Base-by-base conservation (phyloP, 345 rosid species). In the Odontarrhena argentea region DNA sequence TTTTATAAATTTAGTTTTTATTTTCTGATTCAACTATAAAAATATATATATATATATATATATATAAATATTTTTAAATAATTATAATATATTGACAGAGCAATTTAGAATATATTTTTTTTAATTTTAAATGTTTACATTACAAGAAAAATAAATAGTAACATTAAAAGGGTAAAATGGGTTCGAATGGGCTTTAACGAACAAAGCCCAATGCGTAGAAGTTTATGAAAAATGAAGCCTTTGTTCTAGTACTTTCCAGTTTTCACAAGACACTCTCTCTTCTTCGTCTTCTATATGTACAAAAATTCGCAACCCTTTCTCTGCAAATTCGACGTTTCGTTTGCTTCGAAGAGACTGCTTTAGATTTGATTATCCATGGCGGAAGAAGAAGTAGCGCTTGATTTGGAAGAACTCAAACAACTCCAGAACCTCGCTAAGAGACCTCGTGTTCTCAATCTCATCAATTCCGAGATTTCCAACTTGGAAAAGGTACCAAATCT, bases 401-500 rank as follows among this genome's bases (percentile, higher is more conserved):
- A 91, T 76, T 77, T 94, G 81, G 86, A 76, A 43, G 99, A 94
- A 80, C 87, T 94, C 0, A 86, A 55, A 68, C 84, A 87, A 11
- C 80, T 94, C 11, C 89, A 83, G 56, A 82, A 68, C 79, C 44
- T 86, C 47, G 92, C 95, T 9, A 91, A 94, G 78, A 81, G 97
- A 47, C 96, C 92, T 54, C 83, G 87, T 3, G 78, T 85, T 43
- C 68, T 85, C 49, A 82, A 81, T 63, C 76, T 94, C 51, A 78
- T 94, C 62, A 56, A 78, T 43, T 76, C 95, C 26, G 87, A 90
- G 78, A 88, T 91, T 63, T 48, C 48, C 35, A 81, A 66, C 70
- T 65, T 94, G 77, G 96, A 88, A 65, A 91, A 85, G 97, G 96
- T 91, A 48, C 18, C 1, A 3, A 36, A 34, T 3, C 8, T n/a